Evolutionary conservation across 257 asterid genomes (phyloP), one percentile per base, ranked within the genome.

Genomic region (Primulina tabacum): DNA sequence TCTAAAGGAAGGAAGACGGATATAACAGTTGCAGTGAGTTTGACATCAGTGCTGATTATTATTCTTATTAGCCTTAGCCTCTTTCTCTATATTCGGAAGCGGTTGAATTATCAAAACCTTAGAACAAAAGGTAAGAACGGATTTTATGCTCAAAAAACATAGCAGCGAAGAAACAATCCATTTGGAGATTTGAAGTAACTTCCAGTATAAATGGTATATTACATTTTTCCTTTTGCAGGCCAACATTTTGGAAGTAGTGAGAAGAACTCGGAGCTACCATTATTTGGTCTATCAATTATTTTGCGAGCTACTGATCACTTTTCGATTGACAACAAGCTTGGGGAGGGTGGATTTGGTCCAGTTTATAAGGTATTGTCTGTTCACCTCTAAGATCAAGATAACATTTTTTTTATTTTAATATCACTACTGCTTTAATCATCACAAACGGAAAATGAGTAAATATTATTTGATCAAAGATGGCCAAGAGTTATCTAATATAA

Each of bases 331-430:
- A 57, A 69, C 11, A 65, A 65, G 60, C 70, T 69, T 37, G 66
- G 66, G n/a, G 73, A 69, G 73, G 73, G 64, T 24, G 67, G 62
- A 17, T 69, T 50, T 40, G 66, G 65, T 20, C 73, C 67, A 4
- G 66, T 57, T 14, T 69, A 69, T 60, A 69, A 69, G 73, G 66
- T 69, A 24, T 5, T 28, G 32, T 21, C 2, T 1, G 2, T 28
- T 0, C 17, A 35, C 29, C 68, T 33, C 28, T 33, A 17, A 16
- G 20, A 50, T 17, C 8, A 50, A 14, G 8, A 50, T 43, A 6
- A 50, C 8, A 16, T 50, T 50, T 43, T 50, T 5, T 16, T 47
- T 1, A 50, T 16, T 16, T 50, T 17, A 50, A 14, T 0, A 47
- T 47, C 56, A 4, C 20, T 47, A 5, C 16, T 47, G 57, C 4